Evolutionary conservation across 163 green algal species (phyloP).

Genomic region (Picocystis sp.): DNA sequence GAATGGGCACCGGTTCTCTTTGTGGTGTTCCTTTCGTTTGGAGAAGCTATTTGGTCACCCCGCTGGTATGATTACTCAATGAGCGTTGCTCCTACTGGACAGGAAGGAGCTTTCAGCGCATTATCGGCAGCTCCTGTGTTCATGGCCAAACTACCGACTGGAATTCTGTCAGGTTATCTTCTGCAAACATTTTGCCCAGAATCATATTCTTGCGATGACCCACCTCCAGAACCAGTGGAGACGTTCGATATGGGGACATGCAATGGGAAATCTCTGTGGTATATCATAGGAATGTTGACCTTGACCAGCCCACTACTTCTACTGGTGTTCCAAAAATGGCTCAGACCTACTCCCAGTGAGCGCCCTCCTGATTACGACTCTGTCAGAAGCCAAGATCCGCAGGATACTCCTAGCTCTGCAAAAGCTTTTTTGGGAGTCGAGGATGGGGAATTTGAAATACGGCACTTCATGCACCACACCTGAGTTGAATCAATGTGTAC

Average conservation of each 20-base stretch:
- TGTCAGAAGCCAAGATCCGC: no score
- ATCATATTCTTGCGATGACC: neutral
- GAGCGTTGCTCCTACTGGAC: slow-evolving; percentile 28
- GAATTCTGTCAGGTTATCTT: slow-evolving; percentile 30
- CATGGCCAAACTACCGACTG: slow-evolving; percentile 32
- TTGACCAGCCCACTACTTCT: slow-evolving; percentile 20
- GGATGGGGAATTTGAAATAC: no score
- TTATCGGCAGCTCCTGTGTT: slow-evolving; percentile 36
- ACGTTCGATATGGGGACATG: slow-evolving; percentile 7
- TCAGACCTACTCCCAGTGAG: neutral
- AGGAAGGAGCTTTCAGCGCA: slow-evolving; percentile 34
- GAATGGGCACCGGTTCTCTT: slow-evolving; percentile 25
- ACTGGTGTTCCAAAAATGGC: slow-evolving; percentile 12
- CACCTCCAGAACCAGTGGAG: no score
- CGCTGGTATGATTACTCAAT: slow-evolving; percentile 43
- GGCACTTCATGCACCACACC: no score
- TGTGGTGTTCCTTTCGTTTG: slow-evolving; percentile 36
- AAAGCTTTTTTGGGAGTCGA: no score
- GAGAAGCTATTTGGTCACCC: slow-evolving; percentile 37
- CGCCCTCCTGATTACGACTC: no score
- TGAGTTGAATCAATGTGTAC: no score
- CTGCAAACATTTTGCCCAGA: slow-evolving; percentile 28
- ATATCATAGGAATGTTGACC: slow-evolving; percentile 17
- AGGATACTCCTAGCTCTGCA: no score
- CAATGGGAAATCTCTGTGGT: slow-evolving; percentile 17